Percentiles rank a stretch among this genome's conserved stretches.
Conservation (phyloP, 2,329 filamentous ascomycete genomes). For the Boeremia exigua region DNA sequence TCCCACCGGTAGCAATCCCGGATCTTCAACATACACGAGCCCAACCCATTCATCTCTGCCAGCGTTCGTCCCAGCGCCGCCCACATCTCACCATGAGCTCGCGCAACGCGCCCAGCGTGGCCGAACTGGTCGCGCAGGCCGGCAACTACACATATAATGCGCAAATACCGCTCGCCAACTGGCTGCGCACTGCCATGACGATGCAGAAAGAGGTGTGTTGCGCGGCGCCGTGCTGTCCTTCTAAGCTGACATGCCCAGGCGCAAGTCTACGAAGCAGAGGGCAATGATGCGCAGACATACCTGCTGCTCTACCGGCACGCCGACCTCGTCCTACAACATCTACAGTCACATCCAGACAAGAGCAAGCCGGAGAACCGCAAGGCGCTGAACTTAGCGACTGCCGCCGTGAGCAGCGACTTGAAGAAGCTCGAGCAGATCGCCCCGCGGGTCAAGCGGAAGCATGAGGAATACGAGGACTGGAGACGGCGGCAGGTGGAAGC, state of each 20-base stretch:
- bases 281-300: slow-evolving; percentile 87
- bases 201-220: slow-evolving; percentile 78
- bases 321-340: slow-evolving; percentile 76
- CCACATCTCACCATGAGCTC: slow-evolving; percentile 32
- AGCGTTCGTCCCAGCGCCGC: neutral
- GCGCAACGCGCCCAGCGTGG: slow-evolving; percentile 66
- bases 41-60: neutral
- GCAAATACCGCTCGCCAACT: slow-evolving; percentile 77
- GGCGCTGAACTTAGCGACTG: slow-evolving; percentile 63
- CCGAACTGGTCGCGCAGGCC: slow-evolving; percentile 78
- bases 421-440: slow-evolving; percentile 78
- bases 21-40: neutral
- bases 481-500: slow-evolving; percentile 34
- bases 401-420: slow-evolving; percentile 69
- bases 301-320: slow-evolving; percentile 90
- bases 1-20: slow-evolving; percentile 29
- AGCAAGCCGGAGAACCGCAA: slow-evolving; percentile 66
- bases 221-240: neutral
- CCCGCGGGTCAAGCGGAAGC: slow-evolving; percentile 74
- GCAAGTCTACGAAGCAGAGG: slow-evolving; percentile 81
- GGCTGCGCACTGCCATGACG: slow-evolving; percentile 80
- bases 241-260: slow-evolving; percentile 62
- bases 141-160: slow-evolving; percentile 82
- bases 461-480: slow-evolving; percentile 57
- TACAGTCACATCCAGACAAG: slow-evolving; percentile 78